Conservation (phyloP, 495 filamentous ascomycete species). For the Lepraria neglecta region DNA sequence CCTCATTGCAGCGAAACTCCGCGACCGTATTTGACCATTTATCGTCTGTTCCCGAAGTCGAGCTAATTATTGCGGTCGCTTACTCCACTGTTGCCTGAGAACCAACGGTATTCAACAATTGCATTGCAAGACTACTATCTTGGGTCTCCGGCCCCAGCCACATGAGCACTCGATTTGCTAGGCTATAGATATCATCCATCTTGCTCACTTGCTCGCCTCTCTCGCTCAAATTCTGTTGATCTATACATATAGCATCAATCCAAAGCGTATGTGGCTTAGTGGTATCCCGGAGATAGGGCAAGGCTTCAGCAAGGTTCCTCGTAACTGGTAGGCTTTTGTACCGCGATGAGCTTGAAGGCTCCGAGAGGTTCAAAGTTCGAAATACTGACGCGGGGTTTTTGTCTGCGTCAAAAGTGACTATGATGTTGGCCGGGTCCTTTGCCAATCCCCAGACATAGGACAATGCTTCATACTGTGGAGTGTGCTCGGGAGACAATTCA, state of each 20-base stretch:
- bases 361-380: too few relatives aligned
- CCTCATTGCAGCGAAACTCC: not conserved
- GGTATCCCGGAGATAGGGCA: slow-evolving; percentile 9
- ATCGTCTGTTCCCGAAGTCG: not conserved
- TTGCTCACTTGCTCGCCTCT: slow-evolving; percentile 11
- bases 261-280: slow-evolving; percentile 8
- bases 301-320: not conserved
- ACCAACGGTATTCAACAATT: not conserved
- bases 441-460: slow-evolving; percentile 16
- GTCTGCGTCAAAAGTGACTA: not conserved
- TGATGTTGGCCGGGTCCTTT: not conserved
- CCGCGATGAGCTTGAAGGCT: not conserved
- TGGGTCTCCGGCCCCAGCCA: slow-evolving; percentile 15
- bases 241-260: slow-evolving; percentile 10
- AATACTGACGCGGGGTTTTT: too few relatives aligned
- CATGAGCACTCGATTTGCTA: slow-evolving; percentile 4
- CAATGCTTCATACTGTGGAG: slow-evolving; percentile 14
- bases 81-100: slow-evolving; percentile 8
- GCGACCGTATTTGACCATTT: not conserved
- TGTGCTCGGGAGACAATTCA: not conserved
- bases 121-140: slow-evolving; percentile 10
- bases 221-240: slow-evolving; percentile 6
- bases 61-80: not conserved
- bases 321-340: not conserved
- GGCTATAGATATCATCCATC: slow-evolving; percentile 7